phyloP scores from a whole-genome alignment of 352 stramenopile species.

The Phytophthora lateralis region DNA sequence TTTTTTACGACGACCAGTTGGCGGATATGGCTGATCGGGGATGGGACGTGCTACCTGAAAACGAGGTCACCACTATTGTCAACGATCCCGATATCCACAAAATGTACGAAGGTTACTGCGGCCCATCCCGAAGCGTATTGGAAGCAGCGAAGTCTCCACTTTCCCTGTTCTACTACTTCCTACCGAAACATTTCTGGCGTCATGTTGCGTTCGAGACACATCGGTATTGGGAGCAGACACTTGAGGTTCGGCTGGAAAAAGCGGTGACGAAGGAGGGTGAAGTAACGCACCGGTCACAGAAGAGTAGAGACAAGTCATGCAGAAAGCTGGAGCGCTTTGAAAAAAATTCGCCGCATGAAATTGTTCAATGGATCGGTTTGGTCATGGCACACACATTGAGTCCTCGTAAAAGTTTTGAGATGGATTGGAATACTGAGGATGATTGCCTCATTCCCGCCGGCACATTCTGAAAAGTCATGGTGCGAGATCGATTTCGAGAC shows the following conservation, averaged over 20 bases:
- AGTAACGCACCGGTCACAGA: constrained; percentile 1
- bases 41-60: neutral
- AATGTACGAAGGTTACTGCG: neutral
- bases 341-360: constrained; percentile 7
- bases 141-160: neutral
- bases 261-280: neutral
- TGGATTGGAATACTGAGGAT: constrained; percentile 1
- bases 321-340: neutral
- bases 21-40: neutral
- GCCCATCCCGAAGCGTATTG: neutral
- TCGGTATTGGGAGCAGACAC: constrained; percentile 6
- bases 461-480: constrained; percentile 4
- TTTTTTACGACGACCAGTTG: neutral
- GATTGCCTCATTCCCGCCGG: constrained; percentile 6
- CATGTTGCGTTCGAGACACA: constrained; percentile 15
- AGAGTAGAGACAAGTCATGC: constrained; percentile 1
- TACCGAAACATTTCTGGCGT: constrained; percentile 16
- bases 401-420: constrained; percentile 8
- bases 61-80: neutral
- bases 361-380: constrained; percentile 11
- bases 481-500: neutral
- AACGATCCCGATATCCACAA: neutral
- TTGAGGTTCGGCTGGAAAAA: neutral
- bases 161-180: constrained; percentile 13
- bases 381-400: constrained; percentile 1